Evolutionary conservation across 257 asterid species (phyloP).

Genomic region (Verbena officinalis): DNA sequence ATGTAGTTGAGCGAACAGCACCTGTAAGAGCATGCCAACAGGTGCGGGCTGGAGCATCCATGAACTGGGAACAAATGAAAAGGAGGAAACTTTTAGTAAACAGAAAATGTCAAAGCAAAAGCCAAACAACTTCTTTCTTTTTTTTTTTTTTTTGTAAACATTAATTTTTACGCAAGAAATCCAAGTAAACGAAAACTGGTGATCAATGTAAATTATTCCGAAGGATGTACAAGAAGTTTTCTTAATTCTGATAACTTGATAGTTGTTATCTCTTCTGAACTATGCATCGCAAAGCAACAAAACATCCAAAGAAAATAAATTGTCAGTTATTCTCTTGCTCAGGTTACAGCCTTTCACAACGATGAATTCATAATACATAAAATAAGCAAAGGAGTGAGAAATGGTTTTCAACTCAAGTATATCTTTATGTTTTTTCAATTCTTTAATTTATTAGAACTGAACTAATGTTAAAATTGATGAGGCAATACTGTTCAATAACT

Average conservation of each 20-base stretch:
- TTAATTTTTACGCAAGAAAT: conserved; percentile 9
- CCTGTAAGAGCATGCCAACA: conserved; percentile 88
- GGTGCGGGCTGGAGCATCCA: conserved; percentile 89
- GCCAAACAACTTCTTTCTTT: no score
- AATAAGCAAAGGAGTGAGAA: neutral
- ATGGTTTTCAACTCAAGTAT: conserved; percentile 2
- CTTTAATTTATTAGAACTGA: neutral
- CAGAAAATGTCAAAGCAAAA: no score
- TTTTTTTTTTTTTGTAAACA: no score
- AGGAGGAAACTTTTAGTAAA: neutral
- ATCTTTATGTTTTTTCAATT: neutral
- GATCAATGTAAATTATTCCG: neutral
- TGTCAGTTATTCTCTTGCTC: conserved; percentile 1
- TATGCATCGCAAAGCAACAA: conserved; percentile 16
- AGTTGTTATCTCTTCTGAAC: conserved; percentile 13
- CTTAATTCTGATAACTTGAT: conserved; percentile 9
- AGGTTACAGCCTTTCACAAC: neutral
- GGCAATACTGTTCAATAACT: conserved; percentile 22
- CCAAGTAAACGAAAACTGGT: neutral
- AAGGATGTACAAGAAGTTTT: neutral
- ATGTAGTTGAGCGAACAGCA: conserved; percentile 90
- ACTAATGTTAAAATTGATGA: neutral
- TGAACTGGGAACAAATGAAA: conserved; percentile 56
- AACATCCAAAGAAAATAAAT: neutral
- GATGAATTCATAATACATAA: neutral